Conservation (phyloP, 805 yeast genomes). For the Candida mattraensis region DNA sequence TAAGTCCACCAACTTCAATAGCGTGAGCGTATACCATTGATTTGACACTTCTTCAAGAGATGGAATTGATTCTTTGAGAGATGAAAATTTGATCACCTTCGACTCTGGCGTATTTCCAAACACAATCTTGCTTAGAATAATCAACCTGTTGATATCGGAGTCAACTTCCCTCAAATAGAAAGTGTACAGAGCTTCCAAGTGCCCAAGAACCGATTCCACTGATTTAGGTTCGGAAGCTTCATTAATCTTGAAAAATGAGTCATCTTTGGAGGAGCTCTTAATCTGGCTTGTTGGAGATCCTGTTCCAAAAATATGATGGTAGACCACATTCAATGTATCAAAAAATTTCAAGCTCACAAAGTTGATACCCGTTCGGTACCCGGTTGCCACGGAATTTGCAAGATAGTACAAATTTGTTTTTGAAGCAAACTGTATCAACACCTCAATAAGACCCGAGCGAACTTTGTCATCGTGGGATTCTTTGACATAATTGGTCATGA, state of each 20-base stretch:
- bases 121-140: conserved; percentile 29
- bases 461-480: conserved; percentile 16
- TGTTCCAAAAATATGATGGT: conserved; percentile 25
- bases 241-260: conserved; percentile 8
- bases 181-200: conserved; percentile 30
- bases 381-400: conserved; percentile 28
- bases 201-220: conserved; percentile 25
- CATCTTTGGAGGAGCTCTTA: conserved; percentile 22
- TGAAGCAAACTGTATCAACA: conserved; percentile 31
- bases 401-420: conserved; percentile 32
- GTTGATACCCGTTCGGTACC: conserved; percentile 25
- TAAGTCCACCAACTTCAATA: conserved; percentile 30
- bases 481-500: conserved; percentile 23
- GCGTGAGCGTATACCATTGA: conserved; percentile 29
- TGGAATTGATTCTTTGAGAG: conserved; percentile 19
- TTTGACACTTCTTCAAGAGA: conserved; percentile 16
- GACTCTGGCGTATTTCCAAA: conserved; percentile 18
- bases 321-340: conserved; percentile 25
- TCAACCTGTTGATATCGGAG: conserved; percentile 35
- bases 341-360: conserved; percentile 32
- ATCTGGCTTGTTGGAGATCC: conserved; percentile 12
- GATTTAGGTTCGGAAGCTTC: conserved; percentile 9
- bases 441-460: conserved; percentile 30
- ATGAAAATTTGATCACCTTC: conserved; percentile 18
- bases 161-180: conserved; percentile 32